A percentile compares a stretch with the other conserved stretches of the same genome.
These are phyloP conservation scores for Rutidosis leptorrhynchoides DNA, from an alignment of 129 eudicot genomes.

Conservation along the genomic window DNA sequence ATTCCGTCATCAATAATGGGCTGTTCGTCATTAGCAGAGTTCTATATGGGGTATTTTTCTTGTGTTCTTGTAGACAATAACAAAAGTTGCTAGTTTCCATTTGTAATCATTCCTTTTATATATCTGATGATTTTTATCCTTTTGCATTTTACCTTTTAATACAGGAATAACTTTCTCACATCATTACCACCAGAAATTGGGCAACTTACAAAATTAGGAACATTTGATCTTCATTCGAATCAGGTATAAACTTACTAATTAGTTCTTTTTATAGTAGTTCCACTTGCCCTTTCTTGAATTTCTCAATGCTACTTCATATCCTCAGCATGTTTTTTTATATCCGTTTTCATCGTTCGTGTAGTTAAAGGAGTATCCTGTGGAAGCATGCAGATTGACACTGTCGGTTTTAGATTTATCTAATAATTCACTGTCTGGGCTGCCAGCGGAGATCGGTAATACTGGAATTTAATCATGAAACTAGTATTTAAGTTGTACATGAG, in stretches of 20 bases:
- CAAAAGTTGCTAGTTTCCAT: constrained; percentile 4
- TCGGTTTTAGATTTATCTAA: constrained; percentile 85
- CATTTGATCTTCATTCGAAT: constrained; percentile 92
- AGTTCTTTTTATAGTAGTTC: constrained; percentile 5
- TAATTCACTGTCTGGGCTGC: constrained; percentile 88
- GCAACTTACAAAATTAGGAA: constrained; percentile 67
- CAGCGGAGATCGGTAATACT: constrained; percentile 79
- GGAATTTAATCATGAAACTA: constrained; percentile 4
- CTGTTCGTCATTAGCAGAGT: constrained; percentile 79
- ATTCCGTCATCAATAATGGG: constrained; percentile 82
- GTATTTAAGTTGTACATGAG: constrained; percentile 3
- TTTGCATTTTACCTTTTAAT: constrained; percentile 9
- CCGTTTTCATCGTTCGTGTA: constrained; percentile 29
- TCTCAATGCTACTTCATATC: neutral
- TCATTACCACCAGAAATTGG: constrained; percentile 74
- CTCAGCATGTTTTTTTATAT: constrained; percentile 7
- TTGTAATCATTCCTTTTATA: neutral
- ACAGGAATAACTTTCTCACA: constrained; percentile 70
- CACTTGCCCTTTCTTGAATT: constrained; percentile 7
- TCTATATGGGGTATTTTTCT: constrained; percentile 66
- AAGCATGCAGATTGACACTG: constrained; percentile 82
- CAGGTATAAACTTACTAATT: constrained; percentile 45
- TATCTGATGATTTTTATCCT: constrained; percentile 7
- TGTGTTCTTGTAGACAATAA: constrained; percentile 11
- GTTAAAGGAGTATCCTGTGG: constrained; percentile 91